Evolutionary conservation across 352 stramenopile genomes (phyloP).

Genomic region (Ophiocytium majus): DNA sequence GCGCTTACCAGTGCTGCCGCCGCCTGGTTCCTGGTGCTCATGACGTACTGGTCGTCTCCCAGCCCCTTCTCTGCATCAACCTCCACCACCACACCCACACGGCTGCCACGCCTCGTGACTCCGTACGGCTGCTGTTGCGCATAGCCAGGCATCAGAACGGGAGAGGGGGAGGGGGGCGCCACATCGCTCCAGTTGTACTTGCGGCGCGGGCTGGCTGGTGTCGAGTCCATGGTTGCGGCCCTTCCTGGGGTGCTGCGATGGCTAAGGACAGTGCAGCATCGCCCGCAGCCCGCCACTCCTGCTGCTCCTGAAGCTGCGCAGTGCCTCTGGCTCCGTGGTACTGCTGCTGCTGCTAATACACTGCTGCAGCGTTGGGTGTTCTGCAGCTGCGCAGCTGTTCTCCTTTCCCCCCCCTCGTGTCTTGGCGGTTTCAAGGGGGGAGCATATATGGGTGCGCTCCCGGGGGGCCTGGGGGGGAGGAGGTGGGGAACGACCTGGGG

Average conservation of each 20-base stretch:
- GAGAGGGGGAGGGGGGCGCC: no score
- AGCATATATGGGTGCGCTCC: no score
- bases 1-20: conserved; percentile 36
- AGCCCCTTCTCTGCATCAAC: neutral
- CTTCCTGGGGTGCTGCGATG: neutral
- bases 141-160: neutral
- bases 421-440: no score
- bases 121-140: neutral
- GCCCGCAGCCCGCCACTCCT: neutral
- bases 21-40: conserved; percentile 41
- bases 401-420: no score
- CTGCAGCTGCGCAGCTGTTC: no score
- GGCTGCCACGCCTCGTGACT: neutral
- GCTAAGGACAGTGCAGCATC: neutral
- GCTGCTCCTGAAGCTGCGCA: neutral
- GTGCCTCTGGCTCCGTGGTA: neutral
- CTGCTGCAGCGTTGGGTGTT: neutral
- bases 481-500: no score
- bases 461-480: no score
- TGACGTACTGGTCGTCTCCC: conserved; percentile 38
- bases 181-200: neutral
- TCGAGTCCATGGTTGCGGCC: neutral
- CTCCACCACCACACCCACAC: neutral
- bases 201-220: neutral
- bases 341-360: neutral